Percentiles rank a stretch among this genome's conserved stretches.
Evolutionary conservation across 106 monocot species (phyloP).

Genomic region (Xerophyta viscosa): DNA sequence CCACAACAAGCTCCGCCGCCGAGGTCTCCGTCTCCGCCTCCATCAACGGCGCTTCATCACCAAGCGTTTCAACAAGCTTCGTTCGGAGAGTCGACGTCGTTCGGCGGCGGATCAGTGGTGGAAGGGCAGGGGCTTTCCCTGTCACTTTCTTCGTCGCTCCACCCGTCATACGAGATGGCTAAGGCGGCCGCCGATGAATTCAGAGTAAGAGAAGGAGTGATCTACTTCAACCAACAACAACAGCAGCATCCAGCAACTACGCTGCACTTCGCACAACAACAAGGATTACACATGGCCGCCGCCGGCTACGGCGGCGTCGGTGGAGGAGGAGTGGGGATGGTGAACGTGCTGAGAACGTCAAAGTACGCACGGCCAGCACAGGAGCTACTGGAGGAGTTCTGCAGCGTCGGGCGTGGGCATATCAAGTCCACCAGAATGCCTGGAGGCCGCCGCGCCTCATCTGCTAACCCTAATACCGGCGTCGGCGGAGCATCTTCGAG

Average conservation of each 20-base stretch:
- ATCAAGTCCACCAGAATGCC: conserved; percentile 22
- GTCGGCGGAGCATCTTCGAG: no score
- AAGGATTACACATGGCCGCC: background rate
- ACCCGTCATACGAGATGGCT: conserved; percentile 64
- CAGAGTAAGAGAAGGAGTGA: conserved; percentile 44
- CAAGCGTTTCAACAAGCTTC: conserved; percentile 20
- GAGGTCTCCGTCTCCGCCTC: conserved; percentile 34
- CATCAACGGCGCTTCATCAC: conserved; percentile 16
- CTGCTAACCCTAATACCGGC: conserved; percentile 19
- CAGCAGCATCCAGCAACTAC: conserved; percentile 14
- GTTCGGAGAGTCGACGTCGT: conserved; percentile 1
- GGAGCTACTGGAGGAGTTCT: conserved; percentile 93
- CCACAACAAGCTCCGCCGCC: conserved; percentile 10
- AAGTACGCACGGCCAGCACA: conserved; percentile 80
- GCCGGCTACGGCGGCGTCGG: conserved; percentile 30
- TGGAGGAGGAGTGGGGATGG: conserved; percentile 25
- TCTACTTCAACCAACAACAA: conserved; percentile 42
- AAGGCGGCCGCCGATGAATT: conserved; percentile 65
- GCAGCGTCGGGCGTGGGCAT: conserved; percentile 72
- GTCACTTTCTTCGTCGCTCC: conserved; percentile 65
- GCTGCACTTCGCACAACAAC: conserved; percentile 10
- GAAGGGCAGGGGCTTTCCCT: conserved; percentile 72
- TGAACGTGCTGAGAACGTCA: conserved; percentile 62
- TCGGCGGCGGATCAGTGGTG: conserved; percentile 20
- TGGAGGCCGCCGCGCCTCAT: conserved; percentile 2